These are phyloP conservation scores for Emergomyces africanus DNA, from an alignment of 2,329 filamentous ascomycete species.

Conservation along the genomic window DNA sequence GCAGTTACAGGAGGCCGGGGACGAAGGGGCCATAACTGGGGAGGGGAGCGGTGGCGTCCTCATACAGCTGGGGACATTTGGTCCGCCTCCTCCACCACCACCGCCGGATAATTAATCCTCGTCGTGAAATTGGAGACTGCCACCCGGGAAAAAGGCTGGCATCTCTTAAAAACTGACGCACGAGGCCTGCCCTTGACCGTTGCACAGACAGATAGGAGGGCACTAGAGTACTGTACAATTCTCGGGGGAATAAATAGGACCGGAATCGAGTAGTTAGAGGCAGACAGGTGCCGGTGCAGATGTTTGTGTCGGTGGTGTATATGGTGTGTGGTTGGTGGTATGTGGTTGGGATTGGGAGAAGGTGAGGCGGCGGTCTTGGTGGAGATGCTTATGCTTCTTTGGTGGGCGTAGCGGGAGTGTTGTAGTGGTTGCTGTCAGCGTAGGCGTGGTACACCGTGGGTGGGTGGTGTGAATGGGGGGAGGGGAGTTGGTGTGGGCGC, in stretches of 20 bases:
- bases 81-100: constrained; percentile 21
- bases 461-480: background rate
- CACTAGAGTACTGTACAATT: background rate
- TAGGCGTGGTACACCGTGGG: background rate
- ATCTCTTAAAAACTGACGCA: constrained; percentile 18
- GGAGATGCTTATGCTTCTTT: background rate
- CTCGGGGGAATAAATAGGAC: background rate
- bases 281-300: background rate
- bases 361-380: constrained; percentile 6
- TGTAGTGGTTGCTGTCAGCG: constrained; percentile 1
- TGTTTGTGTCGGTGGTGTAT: too few relatives aligned
- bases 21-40: constrained; percentile 24
- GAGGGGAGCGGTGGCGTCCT: constrained; percentile 29
- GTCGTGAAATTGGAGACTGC: constrained; percentile 21
- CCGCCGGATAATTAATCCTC: constrained; percentile 22
- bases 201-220: background rate
- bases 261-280: background rate
- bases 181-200: background rate
- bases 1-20: constrained; percentile 16
- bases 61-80: constrained; percentile 16
- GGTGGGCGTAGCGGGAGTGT: background rate
- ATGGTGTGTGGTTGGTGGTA: background rate
- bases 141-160: constrained; percentile 18
- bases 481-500: background rate
- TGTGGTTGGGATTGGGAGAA: constrained; percentile 3